Evolutionary conservation across 345 rosid genomes (phyloP).

Genomic region (Arabis alpina): DNA sequence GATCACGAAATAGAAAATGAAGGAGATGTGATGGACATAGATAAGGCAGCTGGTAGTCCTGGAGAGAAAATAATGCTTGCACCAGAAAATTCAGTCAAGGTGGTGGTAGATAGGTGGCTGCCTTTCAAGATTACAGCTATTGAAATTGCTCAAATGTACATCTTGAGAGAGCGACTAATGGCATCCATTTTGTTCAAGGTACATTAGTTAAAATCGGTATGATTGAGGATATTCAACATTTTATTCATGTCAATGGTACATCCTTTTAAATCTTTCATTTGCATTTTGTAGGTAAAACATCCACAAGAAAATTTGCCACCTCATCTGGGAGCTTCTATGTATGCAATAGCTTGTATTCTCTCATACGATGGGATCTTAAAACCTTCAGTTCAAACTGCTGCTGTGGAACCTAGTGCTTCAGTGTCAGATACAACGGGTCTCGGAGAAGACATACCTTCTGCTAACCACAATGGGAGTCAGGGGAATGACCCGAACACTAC

Average conservation of each 20-base stretch:
- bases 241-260: neutral
- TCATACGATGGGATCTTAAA: constrained; percentile 65
- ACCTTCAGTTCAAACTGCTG: constrained; percentile 33
- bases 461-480: constrained; percentile 5
- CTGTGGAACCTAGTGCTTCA: constrained; percentile 28
- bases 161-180: constrained; percentile 75
- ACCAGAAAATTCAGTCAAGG: constrained; percentile 66
- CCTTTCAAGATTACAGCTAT: constrained; percentile 65
- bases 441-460: constrained; percentile 15
- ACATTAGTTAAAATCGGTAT: constrained; percentile 36
- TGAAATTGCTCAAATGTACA: constrained; percentile 84
- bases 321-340: constrained; percentile 62
- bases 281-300: constrained; percentile 58
- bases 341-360: constrained; percentile 61
- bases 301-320: constrained; percentile 68
- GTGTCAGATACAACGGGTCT: constrained; percentile 16
- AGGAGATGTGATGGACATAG: constrained; percentile 52
- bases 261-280: constrained; percentile 18
- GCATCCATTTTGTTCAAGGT: constrained; percentile 82
- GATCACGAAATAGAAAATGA: constrained; percentile 48
- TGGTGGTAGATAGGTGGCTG: constrained; percentile 83
- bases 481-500: constrained; percentile 24
- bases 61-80: constrained; percentile 65
- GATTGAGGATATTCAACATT: neutral
- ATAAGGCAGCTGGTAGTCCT: constrained; percentile 38